Evolutionary conservation across 2,329 filamentous ascomycete species (phyloP), one percentile per base, ranked within the genome.

Genomic region (Arthrinium puccinioides): DNA sequence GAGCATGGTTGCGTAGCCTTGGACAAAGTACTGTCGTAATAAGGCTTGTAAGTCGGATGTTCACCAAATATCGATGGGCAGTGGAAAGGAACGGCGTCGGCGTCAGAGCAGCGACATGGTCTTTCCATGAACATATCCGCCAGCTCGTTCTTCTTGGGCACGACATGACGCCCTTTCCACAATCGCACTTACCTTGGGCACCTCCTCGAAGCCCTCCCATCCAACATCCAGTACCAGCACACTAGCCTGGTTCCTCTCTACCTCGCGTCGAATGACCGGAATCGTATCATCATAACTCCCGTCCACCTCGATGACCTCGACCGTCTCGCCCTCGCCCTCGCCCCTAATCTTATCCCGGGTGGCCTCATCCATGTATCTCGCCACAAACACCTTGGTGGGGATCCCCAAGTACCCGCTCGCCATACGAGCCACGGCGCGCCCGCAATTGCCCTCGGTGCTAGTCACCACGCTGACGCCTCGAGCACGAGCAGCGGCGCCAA

Each of bases 371-470:
- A 87, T 76, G 18, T 64, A 67, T 0, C 50, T 51, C 0, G 84
- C 82, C 1, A 88, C 81, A 46, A 76, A 82, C 5, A 89, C 76
- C 13, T 63, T 61, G 0, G 69, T 70, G 0, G 62, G 50, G 1
- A 87, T 56, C 0, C 62, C 66, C 9, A 90, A 60, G 9, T 78
- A 65, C n/a, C n/a, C n/a, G 27, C 59, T 63, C 0, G 72, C 81
- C 76, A 89, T 86, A 6, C 74, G 66, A 0, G 83, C 80, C 2
- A 87, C 71, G 0, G 86, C 84, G 2, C 84, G 66, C 0, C 86
- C 85, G 65, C 84, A 83, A 45, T 90, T 90, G 0, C 85, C 86
- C 33, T 87, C 84, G 0, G 82, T 87, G 2, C 79, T 79, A 0
- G 83, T 76, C 27, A 80, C 70, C 0, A 86, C 53, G 0, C 50